A percentile compares a stretch with the other conserved stretches of the same genome.
These are phyloP conservation scores for Leptographium flavum DNA, from an alignment of 2,329 filamentous ascomycete species.

Conservation along the genomic window DNA sequence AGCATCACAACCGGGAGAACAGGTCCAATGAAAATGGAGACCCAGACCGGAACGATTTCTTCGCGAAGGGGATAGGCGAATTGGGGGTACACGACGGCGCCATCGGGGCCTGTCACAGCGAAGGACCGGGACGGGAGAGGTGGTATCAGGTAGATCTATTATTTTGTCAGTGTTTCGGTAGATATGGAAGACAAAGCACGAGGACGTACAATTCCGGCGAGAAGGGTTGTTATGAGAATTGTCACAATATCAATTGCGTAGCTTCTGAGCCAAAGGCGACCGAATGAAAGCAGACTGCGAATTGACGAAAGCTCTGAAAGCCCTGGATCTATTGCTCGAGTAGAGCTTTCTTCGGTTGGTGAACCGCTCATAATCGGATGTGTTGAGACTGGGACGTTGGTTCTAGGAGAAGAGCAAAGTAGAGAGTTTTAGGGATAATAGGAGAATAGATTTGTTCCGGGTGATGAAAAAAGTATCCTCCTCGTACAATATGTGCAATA, in stretches of 20 bases:
- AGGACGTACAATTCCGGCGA: conserved; percentile 39
- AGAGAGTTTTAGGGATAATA: background rate
- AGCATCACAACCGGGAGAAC: conserved; percentile 51
- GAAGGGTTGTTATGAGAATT: conserved; percentile 29
- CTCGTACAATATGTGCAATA: no score
- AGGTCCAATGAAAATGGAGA: conserved; percentile 49
- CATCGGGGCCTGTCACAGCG: conserved; percentile 49
- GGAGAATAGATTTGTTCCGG: no score
- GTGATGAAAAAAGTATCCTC: no score
- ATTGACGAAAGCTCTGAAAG: background rate
- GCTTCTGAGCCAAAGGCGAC: conserved; percentile 49
- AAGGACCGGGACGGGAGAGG: conserved; percentile 58
- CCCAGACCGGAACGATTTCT: conserved; percentile 59
- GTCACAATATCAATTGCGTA: conserved; percentile 55
- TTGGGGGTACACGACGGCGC: conserved; percentile 54
- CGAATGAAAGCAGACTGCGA: conserved; percentile 14
- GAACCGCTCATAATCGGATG: background rate
- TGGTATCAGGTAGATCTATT: conserved; percentile 46
- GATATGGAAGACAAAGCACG: conserved; percentile 15
- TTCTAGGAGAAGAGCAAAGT: background rate
- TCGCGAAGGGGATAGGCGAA: conserved; percentile 58
- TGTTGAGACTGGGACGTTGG: no score
- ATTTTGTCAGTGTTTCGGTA: background rate
- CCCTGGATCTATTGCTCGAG: background rate
- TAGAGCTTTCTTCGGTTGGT: background rate